Conservation (phyloP, 2,329 filamentous ascomycete species). For the Microdochium bolleyi region DNA sequence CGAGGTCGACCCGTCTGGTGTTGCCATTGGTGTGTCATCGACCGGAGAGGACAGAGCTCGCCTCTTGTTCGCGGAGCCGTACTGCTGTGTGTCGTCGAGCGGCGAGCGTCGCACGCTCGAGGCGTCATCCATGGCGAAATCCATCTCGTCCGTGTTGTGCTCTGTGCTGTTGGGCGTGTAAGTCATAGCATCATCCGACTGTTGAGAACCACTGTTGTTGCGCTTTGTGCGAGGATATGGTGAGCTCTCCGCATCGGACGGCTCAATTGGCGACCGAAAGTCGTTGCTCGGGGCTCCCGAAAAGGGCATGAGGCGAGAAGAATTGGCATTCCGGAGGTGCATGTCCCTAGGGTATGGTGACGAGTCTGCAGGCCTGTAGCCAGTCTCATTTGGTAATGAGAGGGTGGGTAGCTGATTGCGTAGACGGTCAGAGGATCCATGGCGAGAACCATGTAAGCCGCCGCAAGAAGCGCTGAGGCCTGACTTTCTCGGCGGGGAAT, state of each 20-base stretch:
- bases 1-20: background rate
- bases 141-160: slow-evolving; percentile 39
- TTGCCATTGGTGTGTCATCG: slow-evolving; percentile 29
- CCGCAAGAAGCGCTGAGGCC: slow-evolving; percentile 30
- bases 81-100: slow-evolving; percentile 36
- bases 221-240: slow-evolving; percentile 35
- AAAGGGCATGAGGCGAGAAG: slow-evolving; percentile 35
- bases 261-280: slow-evolving; percentile 35
- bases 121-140: slow-evolving; percentile 37
- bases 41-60: slow-evolving; percentile 46
- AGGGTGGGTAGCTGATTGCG: slow-evolving; percentile 27
- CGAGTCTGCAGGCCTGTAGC: slow-evolving; percentile 32
- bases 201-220: slow-evolving; percentile 35
- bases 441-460: slow-evolving; percentile 27
- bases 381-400: slow-evolving; percentile 36
- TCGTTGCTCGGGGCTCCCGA: slow-evolving; percentile 25
- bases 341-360: slow-evolving; percentile 36
- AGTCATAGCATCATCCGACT: slow-evolving; percentile 33
- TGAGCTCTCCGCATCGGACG: slow-evolving; percentile 38
- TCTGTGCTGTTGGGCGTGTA: slow-evolving; percentile 37
- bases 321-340: slow-evolving; percentile 37
- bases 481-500: slow-evolving; percentile 33
- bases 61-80: slow-evolving; percentile 42
- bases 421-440: slow-evolving; percentile 26
- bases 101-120: slow-evolving; percentile 30